These are phyloP conservation scores for Lecanicillium sp. DNA, from an alignment of 2,329 filamentous ascomycete genomes.

Conservation along the genomic window DNA sequence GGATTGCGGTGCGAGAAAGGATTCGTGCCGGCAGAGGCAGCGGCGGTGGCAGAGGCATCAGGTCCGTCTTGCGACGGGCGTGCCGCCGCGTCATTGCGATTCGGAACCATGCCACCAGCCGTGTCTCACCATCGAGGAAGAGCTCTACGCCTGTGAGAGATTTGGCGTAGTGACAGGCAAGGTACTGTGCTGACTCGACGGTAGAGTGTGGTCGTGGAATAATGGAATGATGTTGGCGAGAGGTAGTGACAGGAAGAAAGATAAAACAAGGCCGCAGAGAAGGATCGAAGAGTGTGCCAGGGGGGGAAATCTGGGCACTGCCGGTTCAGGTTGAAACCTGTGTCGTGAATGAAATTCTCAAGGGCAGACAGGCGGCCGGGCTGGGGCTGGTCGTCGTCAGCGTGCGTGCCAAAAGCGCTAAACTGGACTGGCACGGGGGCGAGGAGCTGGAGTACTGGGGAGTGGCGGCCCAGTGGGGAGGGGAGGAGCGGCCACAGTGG, in stretches of 20 bases:
- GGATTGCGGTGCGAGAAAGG: not conserved
- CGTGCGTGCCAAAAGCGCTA: too few relatives aligned
- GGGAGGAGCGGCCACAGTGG: too few relatives aligned
- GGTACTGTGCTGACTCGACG: not conserved
- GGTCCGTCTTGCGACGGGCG: conserved; percentile 15
- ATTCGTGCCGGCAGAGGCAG: conserved; percentile 9
- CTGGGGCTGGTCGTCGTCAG: too few relatives aligned
- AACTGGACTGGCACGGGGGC: too few relatives aligned
- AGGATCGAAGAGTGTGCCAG: not conserved
- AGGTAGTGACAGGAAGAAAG: not conserved
- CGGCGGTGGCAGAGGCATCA: not conserved
- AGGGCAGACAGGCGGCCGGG: too few relatives aligned
- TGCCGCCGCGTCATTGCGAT: conserved; percentile 21
- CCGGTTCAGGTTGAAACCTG: too few relatives aligned
- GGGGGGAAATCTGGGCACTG: not conserved
- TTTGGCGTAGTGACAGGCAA: conserved; percentile 10
- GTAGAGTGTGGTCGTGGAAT: not conserved
- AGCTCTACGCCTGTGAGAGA: too few relatives aligned
- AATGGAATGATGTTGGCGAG: not conserved
- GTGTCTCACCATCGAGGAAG: conserved; percentile 24
- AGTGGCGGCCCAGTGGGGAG: too few relatives aligned
- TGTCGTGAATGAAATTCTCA: too few relatives aligned
- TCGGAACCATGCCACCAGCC: conserved; percentile 23
- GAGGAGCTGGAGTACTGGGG: too few relatives aligned
- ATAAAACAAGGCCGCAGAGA: not conserved